Conservation (phyloP, 441 rosid genomes). For the Erysimum pusillum region DNA sequence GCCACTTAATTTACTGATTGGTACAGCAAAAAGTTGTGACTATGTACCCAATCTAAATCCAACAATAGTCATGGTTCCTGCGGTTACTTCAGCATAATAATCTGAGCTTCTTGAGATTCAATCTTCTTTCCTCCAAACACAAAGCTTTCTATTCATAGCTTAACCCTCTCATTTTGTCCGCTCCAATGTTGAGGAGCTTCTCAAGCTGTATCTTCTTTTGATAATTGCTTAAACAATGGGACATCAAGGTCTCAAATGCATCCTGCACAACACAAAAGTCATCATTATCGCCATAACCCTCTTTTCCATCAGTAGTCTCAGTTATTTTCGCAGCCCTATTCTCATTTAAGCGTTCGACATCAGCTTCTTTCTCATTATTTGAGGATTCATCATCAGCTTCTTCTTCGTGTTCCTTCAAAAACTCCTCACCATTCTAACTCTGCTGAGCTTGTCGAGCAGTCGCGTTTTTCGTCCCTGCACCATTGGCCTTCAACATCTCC, state of each 20-base stretch:
- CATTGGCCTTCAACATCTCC: not conserved
- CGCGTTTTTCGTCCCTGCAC: not conserved
- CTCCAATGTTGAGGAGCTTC: constrained; percentile 36
- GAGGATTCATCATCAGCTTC: not conserved
- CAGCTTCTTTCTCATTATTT: no score
- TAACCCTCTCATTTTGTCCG: not conserved
- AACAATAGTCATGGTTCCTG: no score
- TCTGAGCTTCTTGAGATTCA: constrained; percentile 26
- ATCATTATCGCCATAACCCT: not conserved
- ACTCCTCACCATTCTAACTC: not conserved
- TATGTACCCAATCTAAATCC: no score
- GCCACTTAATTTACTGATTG: no score
- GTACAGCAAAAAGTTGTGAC: not conserved
- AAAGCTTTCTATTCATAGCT: constrained; percentile 25
- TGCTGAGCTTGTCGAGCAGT: not conserved
- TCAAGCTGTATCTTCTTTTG: constrained; percentile 27
- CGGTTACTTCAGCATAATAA: not conserved
- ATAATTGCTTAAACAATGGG: constrained; percentile 19
- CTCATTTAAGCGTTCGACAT: no score
- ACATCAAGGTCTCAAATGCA: constrained; percentile 32
- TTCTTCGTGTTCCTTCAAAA: not conserved
- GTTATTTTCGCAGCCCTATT: not conserved
- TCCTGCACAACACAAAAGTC: constrained; percentile 16
- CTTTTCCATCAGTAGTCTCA: not conserved
- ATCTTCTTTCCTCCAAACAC: not conserved